A percentile compares a stretch with the other conserved stretches of the same genome.
Evolutionary conservation across 371 early-diverging fungal genomes (phyloP).

Genomic region (Dinochytrium kinnereticum): DNA sequence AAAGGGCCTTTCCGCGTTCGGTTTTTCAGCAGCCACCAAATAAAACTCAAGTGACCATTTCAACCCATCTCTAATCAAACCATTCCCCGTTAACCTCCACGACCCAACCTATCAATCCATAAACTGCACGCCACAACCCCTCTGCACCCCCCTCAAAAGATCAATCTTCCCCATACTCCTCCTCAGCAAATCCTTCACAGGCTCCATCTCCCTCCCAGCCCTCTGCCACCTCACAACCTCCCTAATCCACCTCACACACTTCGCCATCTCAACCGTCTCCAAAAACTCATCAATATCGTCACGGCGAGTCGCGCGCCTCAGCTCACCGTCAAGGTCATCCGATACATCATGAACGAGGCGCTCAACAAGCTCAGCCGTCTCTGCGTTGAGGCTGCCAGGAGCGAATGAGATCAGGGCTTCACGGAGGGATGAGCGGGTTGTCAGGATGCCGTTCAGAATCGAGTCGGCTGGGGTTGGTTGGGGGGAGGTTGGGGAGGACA

Average conservation of each 20-base stretch:
- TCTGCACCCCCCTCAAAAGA: slow-evolving; percentile 33
- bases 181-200: slow-evolving; percentile 41
- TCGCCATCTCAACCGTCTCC: slow-evolving; percentile 33
- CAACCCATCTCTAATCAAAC: neutral
- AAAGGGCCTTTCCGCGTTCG: no score
- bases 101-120: slow-evolving; percentile 40
- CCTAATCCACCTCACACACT: slow-evolving; percentile 39
- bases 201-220: slow-evolving; percentile 43
- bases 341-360: slow-evolving; percentile 21
- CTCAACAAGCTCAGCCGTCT: slow-evolving; percentile 42
- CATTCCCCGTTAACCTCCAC: neutral
- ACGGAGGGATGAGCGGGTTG: slow-evolving; percentile 25
- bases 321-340: slow-evolving; percentile 10
- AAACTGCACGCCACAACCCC: slow-evolving; percentile 26
- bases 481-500: neutral
- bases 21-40: no score
- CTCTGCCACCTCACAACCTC: slow-evolving; percentile 42
- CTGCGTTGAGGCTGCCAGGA: slow-evolving; percentile 38
- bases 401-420: slow-evolving; percentile 37
- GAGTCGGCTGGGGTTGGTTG: neutral
- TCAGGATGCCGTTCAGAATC: slow-evolving; percentile 22
- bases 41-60: no score
- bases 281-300: slow-evolving; percentile 20
- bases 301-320: slow-evolving; percentile 13
- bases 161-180: slow-evolving; percentile 44